A percentile compares a stretch with the other conserved stretches of the same genome.
These are phyloP conservation scores for Phaffomyces thermotolerans DNA, from an alignment of 805 yeast genomes.

Conservation along the genomic window DNA sequence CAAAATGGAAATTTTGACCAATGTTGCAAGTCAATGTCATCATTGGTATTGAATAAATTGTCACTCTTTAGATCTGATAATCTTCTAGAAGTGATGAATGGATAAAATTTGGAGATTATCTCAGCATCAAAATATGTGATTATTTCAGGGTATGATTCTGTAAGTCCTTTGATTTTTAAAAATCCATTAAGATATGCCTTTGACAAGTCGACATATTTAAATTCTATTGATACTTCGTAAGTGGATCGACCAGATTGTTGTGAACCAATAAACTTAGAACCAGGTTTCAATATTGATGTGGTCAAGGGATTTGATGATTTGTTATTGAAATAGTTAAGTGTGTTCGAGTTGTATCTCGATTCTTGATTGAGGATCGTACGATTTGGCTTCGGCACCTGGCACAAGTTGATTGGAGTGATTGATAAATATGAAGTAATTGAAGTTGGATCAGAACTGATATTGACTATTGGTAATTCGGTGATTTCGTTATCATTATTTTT, in stretches of 20 bases:
- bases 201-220: conserved; percentile 59
- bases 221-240: conserved; percentile 61
- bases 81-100: conserved; percentile 31
- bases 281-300: conserved; percentile 49
- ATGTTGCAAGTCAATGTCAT: conserved; percentile 56
- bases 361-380: neutral
- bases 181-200: conserved; percentile 50
- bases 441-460: neutral
- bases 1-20: conserved; percentile 54
- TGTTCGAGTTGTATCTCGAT: neutral
- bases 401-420: neutral
- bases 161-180: conserved; percentile 60
- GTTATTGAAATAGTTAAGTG: conserved; percentile 6
- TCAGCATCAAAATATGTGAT: conserved; percentile 72
- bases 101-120: conserved; percentile 45
- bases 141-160: conserved; percentile 59
- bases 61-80: neutral
- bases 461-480: too few species aligned
- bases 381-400: neutral
- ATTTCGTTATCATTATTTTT: too few species aligned
- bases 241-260: conserved; percentile 63
- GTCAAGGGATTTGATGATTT: conserved; percentile 12
- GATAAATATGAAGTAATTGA: neutral
- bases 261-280: conserved; percentile 55
- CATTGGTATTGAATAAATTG: conserved; percentile 47